Percentiles rank a stretch among this genome's conserved stretches.
Evolutionary conservation across 2,329 filamentous ascomycete species (phyloP).

Genomic region (Sporothrix brasiliensis): DNA sequence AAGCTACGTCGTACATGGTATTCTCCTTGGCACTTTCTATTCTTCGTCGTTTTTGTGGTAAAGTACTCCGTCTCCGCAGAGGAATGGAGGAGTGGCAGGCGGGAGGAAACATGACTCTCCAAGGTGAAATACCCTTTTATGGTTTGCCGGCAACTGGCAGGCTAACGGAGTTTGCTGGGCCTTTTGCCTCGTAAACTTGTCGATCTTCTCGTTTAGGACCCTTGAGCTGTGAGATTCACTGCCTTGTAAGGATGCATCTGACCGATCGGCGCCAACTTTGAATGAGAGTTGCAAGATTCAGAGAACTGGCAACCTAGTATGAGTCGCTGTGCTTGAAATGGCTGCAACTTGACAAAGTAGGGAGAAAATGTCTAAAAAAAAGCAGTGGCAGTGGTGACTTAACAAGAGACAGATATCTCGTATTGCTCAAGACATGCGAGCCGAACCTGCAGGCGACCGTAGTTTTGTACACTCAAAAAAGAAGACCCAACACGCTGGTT

Average conservation of each 20-base stretch:
- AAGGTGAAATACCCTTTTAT: no score
- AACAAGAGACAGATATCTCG: not conserved
- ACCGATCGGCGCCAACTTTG: constrained; percentile 19
- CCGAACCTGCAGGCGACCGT: not conserved
- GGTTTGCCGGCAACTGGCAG: not conserved
- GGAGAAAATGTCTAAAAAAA: no score
- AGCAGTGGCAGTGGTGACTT: not conserved
- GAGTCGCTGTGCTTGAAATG: no score
- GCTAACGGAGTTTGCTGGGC: not conserved
- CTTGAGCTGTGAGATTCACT: not conserved
- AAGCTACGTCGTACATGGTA: constrained; percentile 1
- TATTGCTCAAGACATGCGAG: constrained; percentile 6
- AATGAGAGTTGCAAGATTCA: not conserved
- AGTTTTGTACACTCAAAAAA: not conserved
- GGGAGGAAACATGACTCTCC: constrained; percentile 14
- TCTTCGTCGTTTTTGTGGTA: no score
- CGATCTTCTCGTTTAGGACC: constrained; percentile 14
- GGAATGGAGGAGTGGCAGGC: not conserved
- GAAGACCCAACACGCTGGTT: not conserved
- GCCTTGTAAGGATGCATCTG: constrained; percentile 10
- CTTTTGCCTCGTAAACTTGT: not conserved
- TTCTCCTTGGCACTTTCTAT: not conserved
- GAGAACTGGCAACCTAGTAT: not conserved
- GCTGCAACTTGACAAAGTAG: not conserved
- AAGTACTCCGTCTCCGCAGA: not conserved